phyloP scores from a whole-genome alignment of 2,329 filamentous ascomycete genomes.

The Xylariomycetidae sp. region DNA sequence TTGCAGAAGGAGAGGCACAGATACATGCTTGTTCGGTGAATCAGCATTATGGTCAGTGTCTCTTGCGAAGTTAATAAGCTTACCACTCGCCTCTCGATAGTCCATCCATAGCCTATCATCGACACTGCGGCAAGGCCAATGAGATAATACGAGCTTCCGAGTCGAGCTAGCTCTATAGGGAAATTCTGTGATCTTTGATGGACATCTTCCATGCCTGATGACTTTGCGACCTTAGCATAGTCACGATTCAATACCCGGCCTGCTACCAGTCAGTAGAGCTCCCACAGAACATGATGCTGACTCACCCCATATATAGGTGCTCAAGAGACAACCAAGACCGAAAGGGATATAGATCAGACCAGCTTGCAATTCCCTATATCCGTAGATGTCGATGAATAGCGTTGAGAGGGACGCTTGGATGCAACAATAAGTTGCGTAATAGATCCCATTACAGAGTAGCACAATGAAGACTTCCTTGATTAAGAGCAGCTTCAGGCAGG shows the following conservation, averaged over 20 bases:
- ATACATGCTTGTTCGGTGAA: slow-evolving; percentile 5
- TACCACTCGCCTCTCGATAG: slow-evolving; percentile 9
- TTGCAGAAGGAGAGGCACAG: slow-evolving; percentile 8
- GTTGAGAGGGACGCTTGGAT: slow-evolving; percentile 17
- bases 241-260: slow-evolving; percentile 10
- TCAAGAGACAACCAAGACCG: slow-evolving; percentile 10
- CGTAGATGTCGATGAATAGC: slow-evolving; percentile 16
- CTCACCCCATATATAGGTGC: slow-evolving; percentile 14
- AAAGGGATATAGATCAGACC: slow-evolving; percentile 17
- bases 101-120: slow-evolving; percentile 12
- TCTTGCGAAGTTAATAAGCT: neutral
- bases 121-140: slow-evolving; percentile 1
- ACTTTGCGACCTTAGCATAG: slow-evolving; percentile 5
- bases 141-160: slow-evolving; percentile 8
- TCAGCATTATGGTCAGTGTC: neutral
- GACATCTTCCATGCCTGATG: slow-evolving; percentile 1
- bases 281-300: neutral
- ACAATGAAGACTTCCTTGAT: slow-evolving; percentile 7
- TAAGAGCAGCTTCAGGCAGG: slow-evolving; percentile 10
- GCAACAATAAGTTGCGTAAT: slow-evolving; percentile 16
- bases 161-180: slow-evolving; percentile 10
- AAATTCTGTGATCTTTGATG: slow-evolving; percentile 3
- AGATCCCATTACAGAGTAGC: slow-evolving; percentile 17
- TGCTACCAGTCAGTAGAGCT: slow-evolving; percentile 1
- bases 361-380: slow-evolving; percentile 12